Conservation (phyloP, 2,329 filamentous ascomycete species). For the Xylariaceae sp. region DNA sequence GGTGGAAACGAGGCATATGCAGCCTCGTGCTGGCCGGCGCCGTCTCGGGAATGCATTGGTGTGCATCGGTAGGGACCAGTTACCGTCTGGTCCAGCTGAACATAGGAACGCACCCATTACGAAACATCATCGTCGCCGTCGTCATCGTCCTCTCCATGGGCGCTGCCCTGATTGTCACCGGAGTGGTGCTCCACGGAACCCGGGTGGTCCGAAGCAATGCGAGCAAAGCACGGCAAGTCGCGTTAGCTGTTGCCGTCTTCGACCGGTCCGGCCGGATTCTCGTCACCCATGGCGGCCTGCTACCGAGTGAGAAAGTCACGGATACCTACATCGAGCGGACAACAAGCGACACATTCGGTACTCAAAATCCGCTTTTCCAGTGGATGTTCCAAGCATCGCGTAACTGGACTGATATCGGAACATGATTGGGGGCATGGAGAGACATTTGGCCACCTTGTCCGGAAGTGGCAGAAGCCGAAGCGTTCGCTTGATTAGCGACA, state of each 20-base stretch:
- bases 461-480: constrained; percentile 33
- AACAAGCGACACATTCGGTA: constrained; percentile 69
- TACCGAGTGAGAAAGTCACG: constrained; percentile 73
- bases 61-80: constrained; percentile 63
- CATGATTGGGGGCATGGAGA: constrained; percentile 66
- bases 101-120: constrained; percentile 40
- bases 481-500: constrained; percentile 44
- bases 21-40: constrained; percentile 64
- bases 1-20: constrained; percentile 67
- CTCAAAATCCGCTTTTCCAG: constrained; percentile 72
- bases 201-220: constrained; percentile 48
- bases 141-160: constrained; percentile 62
- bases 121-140: constrained; percentile 65
- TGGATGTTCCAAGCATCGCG: constrained; percentile 81
- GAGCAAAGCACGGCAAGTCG: constrained; percentile 57
- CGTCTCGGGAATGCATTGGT: constrained; percentile 86
- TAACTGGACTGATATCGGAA: constrained; percentile 68
- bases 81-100: constrained; percentile 54
- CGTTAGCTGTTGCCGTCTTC: constrained; percentile 58
- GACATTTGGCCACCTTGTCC: constrained; percentile 55
- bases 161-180: constrained; percentile 56
- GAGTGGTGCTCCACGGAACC: constrained; percentile 49
- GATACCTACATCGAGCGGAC: constrained; percentile 67
- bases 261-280: constrained; percentile 61
- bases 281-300: constrained; percentile 62